These are phyloP conservation scores for Jimgerdemannia flammicorona DNA, from an alignment of 192 early-diverging fungal species.

Conservation along the genomic window DNA sequence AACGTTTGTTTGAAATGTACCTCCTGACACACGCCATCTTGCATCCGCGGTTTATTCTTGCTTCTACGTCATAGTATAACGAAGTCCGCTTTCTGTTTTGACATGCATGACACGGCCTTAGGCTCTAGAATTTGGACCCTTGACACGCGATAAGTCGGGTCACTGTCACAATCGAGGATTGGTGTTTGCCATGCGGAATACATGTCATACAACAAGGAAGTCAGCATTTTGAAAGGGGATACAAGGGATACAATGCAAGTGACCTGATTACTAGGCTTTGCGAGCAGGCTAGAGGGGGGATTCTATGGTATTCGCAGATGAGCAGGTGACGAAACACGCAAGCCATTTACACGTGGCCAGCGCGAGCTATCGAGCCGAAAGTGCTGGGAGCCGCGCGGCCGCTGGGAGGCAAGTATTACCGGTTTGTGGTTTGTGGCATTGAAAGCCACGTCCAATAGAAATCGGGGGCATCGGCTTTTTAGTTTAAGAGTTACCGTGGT, in stretches of 20 bases:
- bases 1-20: too few relatives aligned
- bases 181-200: not conserved
- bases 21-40: too few relatives aligned
- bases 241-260: not conserved
- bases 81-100: too few relatives aligned
- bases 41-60: too few relatives aligned
- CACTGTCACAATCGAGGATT: not conserved
- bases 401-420: too few relatives aligned
- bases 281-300: not conserved
- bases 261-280: not conserved
- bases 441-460: not conserved
- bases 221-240: not conserved
- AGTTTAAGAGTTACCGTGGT: not conserved
- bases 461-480: not conserved
- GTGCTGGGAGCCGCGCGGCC: too few relatives aligned
- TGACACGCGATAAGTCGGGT: too few relatives aligned
- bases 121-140: too few relatives aligned
- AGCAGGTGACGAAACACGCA: not conserved
- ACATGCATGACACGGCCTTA: too few relatives aligned
- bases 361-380: not conserved
- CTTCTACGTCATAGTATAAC: too few relatives aligned
- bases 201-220: not conserved
- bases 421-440: not conserved
- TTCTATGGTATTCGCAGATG: not conserved
- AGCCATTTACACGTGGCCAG: not conserved